Conservation (phyloP, 176 grass and related monocot species). For the Carex parvula region DNA sequence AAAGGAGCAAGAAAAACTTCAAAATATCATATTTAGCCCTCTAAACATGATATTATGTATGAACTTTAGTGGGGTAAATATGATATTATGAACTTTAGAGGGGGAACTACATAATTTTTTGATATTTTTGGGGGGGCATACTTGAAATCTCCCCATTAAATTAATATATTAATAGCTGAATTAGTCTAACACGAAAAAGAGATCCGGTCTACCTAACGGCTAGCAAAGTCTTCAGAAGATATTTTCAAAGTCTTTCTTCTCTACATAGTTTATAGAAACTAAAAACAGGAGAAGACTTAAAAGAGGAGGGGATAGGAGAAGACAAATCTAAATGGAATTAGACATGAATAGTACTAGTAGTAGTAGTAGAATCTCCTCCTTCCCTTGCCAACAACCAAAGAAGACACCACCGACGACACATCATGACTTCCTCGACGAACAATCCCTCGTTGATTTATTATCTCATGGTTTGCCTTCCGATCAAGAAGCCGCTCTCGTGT, state of each 20-base stretch:
- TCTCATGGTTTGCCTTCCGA: constrained; percentile 35
- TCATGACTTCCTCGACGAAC: background rate
- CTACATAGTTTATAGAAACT: background rate
- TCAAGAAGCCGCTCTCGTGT: constrained; percentile 30
- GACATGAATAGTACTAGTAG: background rate
- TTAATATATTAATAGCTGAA: too few species aligned
- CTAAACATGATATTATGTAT: too few species aligned
- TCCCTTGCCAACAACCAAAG: background rate
- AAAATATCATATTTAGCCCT: too few species aligned
- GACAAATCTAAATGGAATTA: background rate
- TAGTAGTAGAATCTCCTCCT: background rate
- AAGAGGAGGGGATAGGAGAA: background rate
- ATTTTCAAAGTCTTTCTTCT: background rate
- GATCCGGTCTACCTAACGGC: background rate
- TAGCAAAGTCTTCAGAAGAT: background rate
- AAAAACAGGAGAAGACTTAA: background rate
- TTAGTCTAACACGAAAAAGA: background rate
- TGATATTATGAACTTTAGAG: too few species aligned
- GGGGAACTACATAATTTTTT: too few species aligned
- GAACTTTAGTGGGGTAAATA: too few species aligned
- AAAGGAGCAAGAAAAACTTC: too few species aligned
- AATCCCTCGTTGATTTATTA: constrained; percentile 13
- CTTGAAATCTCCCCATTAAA: too few species aligned
- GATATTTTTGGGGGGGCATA: too few species aligned
- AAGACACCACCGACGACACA: background rate